Conservation (phyloP, 768 basidiomycete species). For the Termitomyces sp. region DNA sequence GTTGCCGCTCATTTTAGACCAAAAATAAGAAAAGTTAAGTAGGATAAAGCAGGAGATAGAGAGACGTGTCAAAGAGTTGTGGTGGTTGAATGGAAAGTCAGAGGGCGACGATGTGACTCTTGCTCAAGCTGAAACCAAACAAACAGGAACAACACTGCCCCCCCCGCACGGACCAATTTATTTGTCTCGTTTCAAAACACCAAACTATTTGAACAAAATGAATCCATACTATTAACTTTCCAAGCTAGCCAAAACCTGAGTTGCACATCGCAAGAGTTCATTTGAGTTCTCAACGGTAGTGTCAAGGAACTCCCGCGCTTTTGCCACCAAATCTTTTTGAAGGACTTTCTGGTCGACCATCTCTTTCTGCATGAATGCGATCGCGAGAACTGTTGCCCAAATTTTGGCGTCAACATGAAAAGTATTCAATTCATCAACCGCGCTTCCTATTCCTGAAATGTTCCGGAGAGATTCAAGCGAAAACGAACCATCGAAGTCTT, state of each 20-base stretch:
- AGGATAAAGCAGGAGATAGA: neutral
- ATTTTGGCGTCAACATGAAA: constrained; percentile 26
- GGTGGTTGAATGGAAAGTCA: constrained; percentile 17
- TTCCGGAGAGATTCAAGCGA: constrained; percentile 21
- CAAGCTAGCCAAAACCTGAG: neutral
- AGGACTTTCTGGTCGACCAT: constrained; percentile 35
- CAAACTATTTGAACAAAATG: neutral
- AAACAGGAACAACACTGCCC: constrained; percentile 13
- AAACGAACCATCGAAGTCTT: constrained; percentile 48
- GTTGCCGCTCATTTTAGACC: constrained; percentile 62
- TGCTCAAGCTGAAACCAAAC: constrained; percentile 22
- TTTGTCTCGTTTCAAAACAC: neutral
- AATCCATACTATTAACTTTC: neutral
- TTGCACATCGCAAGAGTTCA: constrained; percentile 14
- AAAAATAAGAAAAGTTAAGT: constrained; percentile 15
- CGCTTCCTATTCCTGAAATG: constrained; percentile 30
- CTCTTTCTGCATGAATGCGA: constrained; percentile 39
- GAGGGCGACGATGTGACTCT: constrained; percentile 17
- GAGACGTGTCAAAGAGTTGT: constrained; percentile 19
- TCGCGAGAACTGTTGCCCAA: constrained; percentile 46
- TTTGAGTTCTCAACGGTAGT: constrained; percentile 12
- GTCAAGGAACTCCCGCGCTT: constrained; percentile 35
- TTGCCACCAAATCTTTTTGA: constrained; percentile 34
- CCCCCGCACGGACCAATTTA: constrained; percentile 32
- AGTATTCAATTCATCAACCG: constrained; percentile 25